Evolutionary conservation across 768 basidiomycete species (phyloP), one percentile per base, ranked within the genome.

Genomic region (Hericium alpestre): DNA sequence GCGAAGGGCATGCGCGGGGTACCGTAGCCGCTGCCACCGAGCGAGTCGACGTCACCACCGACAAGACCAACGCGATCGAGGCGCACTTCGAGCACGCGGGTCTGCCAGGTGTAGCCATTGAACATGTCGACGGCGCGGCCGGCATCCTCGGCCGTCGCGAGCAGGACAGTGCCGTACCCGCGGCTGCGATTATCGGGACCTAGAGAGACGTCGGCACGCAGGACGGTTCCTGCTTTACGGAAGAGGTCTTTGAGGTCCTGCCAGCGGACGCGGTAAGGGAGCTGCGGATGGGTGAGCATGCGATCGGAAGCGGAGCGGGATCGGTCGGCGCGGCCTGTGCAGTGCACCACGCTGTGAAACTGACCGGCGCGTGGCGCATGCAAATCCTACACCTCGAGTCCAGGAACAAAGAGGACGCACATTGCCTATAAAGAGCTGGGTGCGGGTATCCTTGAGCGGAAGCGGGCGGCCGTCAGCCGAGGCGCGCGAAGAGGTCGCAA

Each of bases 221-320:
- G 68, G 43, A 72, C 70, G 1, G 71, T 96, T 43, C 96, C 96
- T 6, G 95, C 90, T 62, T 90, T 88, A 39, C 95, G 83, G 71
- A 99, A 97, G 54, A 99, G 82, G 69, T 99, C 95, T 65, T 99
- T 98, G 60, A 99, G 81, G 74, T 99, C 96, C 74, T 99, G 96
- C 96, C 96, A 99, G 56, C 96, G 84, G 40, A 97, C 94, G 59
- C 95, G 79, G 71, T 95, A 98, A 0, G 96, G 96, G 23, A 99
- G 81, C 93, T 94, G 64, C 54, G 18, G 51, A 39, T 16, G 39
- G 32, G 32, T 32, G 8, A 32, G 27, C 10, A 53, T 32, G 43
- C 11, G 20, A 20, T 12, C 38, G 38, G 18, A 43, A 27, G 16
- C n/a, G 54, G 46, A 58, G 25, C 39, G 32, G 51, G 27, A 46